Evolutionary conservation across 345 rosid species (phyloP).

Genomic region (Isatis tinctoria): DNA sequence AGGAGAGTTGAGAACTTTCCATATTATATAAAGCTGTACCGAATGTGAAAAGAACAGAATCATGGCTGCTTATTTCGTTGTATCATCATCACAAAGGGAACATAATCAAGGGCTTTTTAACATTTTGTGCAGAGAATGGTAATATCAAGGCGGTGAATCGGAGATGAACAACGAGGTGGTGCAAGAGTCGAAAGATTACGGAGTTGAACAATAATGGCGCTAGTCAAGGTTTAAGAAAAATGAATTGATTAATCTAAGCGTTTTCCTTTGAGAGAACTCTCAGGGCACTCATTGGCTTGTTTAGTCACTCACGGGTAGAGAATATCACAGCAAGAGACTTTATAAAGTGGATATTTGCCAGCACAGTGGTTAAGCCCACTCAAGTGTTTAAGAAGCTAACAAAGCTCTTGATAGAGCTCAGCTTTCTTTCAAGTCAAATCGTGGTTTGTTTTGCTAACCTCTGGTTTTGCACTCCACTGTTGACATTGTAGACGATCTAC

Average conservation of each 20-base stretch:
- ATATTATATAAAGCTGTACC: background rate
- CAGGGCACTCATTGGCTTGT: background rate
- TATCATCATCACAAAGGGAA: background rate
- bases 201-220: conserved; percentile 52
- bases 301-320: conserved; percentile 15
- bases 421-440: conserved; percentile 3
- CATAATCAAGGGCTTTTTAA: background rate
- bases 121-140: conserved; percentile 65
- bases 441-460: background rate
- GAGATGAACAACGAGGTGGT: conserved; percentile 77
- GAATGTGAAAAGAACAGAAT: background rate
- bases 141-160: conserved; percentile 76
- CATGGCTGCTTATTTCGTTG: background rate
- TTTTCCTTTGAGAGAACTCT: background rate
- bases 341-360: conserved; percentile 49
- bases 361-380: conserved; percentile 37
- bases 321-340: conserved; percentile 36
- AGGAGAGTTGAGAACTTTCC: background rate
- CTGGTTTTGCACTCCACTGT: conserved; percentile 6
- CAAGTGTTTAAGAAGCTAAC: conserved; percentile 45
- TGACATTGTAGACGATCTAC: conserved; percentile 2
- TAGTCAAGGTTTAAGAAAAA: conserved; percentile 16
- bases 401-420: conserved; percentile 41
- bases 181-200: conserved; percentile 63
- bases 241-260: background rate